A percentile compares a stretch with the other conserved stretches of the same genome.
Evolutionary conservation across 2,329 filamentous ascomycete genomes (phyloP).

Genomic region (Juglanconis sp.): DNA sequence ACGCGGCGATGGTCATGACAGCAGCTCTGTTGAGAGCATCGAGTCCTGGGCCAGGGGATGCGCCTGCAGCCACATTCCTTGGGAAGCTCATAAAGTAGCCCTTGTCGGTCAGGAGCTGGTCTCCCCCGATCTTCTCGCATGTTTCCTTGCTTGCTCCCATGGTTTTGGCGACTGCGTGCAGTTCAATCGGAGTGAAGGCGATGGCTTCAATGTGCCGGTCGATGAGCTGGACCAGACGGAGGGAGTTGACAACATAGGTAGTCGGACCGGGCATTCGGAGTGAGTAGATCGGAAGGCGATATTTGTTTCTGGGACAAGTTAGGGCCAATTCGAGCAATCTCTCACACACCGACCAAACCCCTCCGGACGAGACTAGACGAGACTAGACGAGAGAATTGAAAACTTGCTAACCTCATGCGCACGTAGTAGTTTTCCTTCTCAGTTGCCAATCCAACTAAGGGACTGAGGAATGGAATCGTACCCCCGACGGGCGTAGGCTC

Average conservation of each 20-base stretch:
- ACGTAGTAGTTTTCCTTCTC: slow-evolving; percentile 1
- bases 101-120: not conserved
- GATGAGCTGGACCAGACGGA: not conserved
- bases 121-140: not conserved
- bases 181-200: not conserved
- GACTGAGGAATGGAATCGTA: not conserved
- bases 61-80: not conserved
- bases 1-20: not conserved
- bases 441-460: not conserved
- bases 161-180: not conserved
- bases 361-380: not conserved
- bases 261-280: not conserved
- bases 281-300: not conserved
- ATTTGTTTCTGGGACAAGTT: no score
- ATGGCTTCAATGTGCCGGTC: not conserved
- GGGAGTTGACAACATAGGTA: not conserved
- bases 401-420: not conserved
- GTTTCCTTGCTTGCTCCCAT: not conserved
- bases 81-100: not conserved
- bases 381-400: not conserved
- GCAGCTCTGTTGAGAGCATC: not conserved
- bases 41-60: not conserved
- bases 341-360: no score
- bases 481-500: not conserved
- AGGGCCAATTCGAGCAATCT: no score